Base-by-base conservation (phyloP, 2,329 filamentous ascomycete species). In the Fusarium sp. region DNA sequence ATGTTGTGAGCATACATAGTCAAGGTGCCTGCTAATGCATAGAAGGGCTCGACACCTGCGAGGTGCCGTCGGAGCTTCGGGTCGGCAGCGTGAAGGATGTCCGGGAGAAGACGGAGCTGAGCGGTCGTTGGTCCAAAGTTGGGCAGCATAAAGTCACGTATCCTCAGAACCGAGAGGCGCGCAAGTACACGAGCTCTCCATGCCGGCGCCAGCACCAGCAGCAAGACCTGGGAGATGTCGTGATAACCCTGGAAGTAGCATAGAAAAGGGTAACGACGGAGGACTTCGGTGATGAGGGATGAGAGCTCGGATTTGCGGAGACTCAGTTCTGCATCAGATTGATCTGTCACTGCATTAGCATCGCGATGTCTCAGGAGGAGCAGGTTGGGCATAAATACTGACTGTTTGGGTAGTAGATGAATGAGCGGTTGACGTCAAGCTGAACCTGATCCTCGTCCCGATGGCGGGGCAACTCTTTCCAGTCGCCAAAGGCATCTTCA, bases 211-310 rank as follows among this genome's bases (percentile, higher is more conserved):
- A 99, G 85, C 13, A 98, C 95, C 15, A 99, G 87, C 40, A 98
- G 87, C 63, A 99, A 87, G 24, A 99, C 96, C 81, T 99, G 97
- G 73, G 93, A 96, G 75, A 99, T 98, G 82, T 99, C 96, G 80
- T 99, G 96, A 79, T 97, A 99, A 78, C 96, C 96, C 82, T 99
- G 96, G 80, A 99, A 99, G 82, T 99, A 99, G 83, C 90, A 94
- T 36, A 99, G 88, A 78, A 91, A 90, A 17, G 95, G 94, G 74
- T 97, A 87, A 34, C 88, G 88, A 54, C 97, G 91, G 45, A 99
- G 87, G 15, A 97, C 89, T 69, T 92, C 87, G 52, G 88, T 88
- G 74, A 99, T 98, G 51, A 99, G 85, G 67, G 89, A 83, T 9
- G 90, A 95, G 3, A 99, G 87, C 75, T 96, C 90, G 56, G 85